Conservation (phyloP, 306 rosid genomes). For the Trichosanthes truncata region DNA sequence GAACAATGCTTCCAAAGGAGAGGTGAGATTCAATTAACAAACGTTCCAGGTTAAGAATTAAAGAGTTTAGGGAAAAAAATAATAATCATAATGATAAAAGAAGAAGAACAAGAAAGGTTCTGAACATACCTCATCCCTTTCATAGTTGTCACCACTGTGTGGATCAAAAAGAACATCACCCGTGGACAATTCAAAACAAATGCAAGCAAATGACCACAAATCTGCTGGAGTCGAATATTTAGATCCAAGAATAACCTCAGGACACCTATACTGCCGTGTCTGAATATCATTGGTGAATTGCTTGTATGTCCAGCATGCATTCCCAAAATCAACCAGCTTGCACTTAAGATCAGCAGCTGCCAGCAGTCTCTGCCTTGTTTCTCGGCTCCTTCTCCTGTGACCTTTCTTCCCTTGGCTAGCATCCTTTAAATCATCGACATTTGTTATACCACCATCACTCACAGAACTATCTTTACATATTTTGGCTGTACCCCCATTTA, state of each 20-base stretch:
- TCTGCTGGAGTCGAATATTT: slow-evolving; percentile 77
- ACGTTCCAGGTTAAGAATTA: background rate
- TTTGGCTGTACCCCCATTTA: slow-evolving; percentile 33
- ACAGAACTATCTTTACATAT: slow-evolving; percentile 37
- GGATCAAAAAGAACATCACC: slow-evolving; percentile 92
- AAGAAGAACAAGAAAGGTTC: background rate
- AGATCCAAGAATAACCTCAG: slow-evolving; percentile 85
- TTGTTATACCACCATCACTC: slow-evolving; percentile 13
- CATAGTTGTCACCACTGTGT: slow-evolving; percentile 80
- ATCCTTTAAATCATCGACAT: slow-evolving; percentile 32
- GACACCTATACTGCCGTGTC: slow-evolving; percentile 85
- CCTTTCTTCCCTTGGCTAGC: slow-evolving; percentile 29
- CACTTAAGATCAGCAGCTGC: slow-evolving; percentile 55
- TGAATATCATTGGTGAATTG: slow-evolving; percentile 82
- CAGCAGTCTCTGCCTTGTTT: slow-evolving; percentile 51
- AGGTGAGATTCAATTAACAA: background rate
- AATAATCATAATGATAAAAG: background rate
- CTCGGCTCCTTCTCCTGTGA: slow-evolving; percentile 42
- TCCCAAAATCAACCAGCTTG: slow-evolving; percentile 87
- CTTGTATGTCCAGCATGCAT: slow-evolving; percentile 86
- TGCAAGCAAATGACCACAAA: slow-evolving; percentile 89
- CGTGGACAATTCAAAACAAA: slow-evolving; percentile 78
- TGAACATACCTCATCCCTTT: slow-evolving; percentile 66
- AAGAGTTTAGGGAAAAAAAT: background rate
- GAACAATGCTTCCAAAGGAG: background rate